Base-by-base conservation (phyloP, 129 eudicot species). In the Glebionis coronaria region DNA sequence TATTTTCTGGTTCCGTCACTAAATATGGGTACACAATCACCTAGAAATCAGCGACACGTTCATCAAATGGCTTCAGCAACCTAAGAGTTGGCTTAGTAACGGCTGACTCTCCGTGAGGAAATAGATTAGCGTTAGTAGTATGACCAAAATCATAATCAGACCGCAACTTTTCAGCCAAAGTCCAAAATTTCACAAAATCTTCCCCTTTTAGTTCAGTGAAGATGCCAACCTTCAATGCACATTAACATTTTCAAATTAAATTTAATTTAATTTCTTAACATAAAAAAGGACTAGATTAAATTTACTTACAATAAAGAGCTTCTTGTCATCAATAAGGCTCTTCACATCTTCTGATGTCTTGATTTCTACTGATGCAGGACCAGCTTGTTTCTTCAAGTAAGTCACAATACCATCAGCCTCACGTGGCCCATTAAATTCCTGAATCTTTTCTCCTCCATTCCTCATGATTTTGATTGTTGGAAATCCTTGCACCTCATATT, bases 21-120 rank as follows among this genome's bases (percentile, higher is more conserved):
- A n/a, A n/a, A 25, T 21, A 67, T 56, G 25, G 5, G 12, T 27
- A n/a, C 21, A 53, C 65, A 70, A 11, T 52, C 70, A 90, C 97
- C 85, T 90, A 54, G 52, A 50, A 73, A 78, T 90, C 97, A 70
- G 80, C 95, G 66, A 77, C 46, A 56, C 74, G 87, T 67, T 90
- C 97, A 74, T 90, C 97, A 68, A 90, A 90, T 63, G 97, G 97
- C 88, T 90, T 90, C 47, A 90, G 77, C 23, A 90, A 68, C 73
- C 97, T 77, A 75, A 90, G 76, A 28, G 87, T 78, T 46, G 95
- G 92, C 70, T 82, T 78, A 18, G 73, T 60, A 40, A 87, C 79
- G 3, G 87, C 72, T 38, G 84, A 61, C 0, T 79, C 90, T 53
- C 97, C 97, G 15, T 61, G 74, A 20, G 85, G 81, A 68, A 90